Conservation (phyloP, 1,139 yeast species). For the Groenewaldozyma sp. region DNA sequence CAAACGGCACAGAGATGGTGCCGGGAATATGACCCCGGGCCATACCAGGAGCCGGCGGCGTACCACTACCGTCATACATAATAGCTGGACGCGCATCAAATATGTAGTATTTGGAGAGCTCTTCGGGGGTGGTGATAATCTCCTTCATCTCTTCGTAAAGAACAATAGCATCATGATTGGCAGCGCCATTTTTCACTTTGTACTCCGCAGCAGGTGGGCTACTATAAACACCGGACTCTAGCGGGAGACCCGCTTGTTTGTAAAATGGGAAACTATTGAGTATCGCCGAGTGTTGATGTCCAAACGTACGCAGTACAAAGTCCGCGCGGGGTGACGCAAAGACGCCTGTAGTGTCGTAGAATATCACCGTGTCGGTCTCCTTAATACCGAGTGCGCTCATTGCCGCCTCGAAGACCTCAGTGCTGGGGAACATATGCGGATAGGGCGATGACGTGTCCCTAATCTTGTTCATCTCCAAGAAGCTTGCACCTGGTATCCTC, state of each 20-base stretch:
- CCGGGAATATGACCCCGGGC: conserved; percentile 87
- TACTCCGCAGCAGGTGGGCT: conserved; percentile 34
- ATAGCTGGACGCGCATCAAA: conserved; percentile 79
- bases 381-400: conserved; percentile 34
- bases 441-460: conserved; percentile 49
- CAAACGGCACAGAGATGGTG: conserved; percentile 66
- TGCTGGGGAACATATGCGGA: conserved; percentile 85
- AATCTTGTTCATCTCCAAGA: conserved; percentile 69
- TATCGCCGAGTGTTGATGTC: conserved; percentile 57
- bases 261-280: conserved; percentile 62
- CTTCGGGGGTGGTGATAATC: conserved; percentile 42
- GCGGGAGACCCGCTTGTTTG: conserved; percentile 31
- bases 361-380: conserved; percentile 50
- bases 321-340: conserved; percentile 87
- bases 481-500: conserved; percentile 62
- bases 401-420: conserved; percentile 42
- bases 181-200: conserved; percentile 32
- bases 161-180: conserved; percentile 38
- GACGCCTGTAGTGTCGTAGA: conserved; percentile 77
- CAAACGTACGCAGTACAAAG: conserved; percentile 76
- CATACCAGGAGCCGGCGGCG: conserved; percentile 84
- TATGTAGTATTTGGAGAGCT: conserved; percentile 38
- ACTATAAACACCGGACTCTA: conserved; percentile 31
- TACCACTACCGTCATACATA: conserved; percentile 66
- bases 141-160: conserved; percentile 53